A percentile compares a stretch with the other conserved stretches of the same genome.
Conservation (phyloP, 2,329 filamentous ascomycete species). For the Penicillium occitanis region DNA sequence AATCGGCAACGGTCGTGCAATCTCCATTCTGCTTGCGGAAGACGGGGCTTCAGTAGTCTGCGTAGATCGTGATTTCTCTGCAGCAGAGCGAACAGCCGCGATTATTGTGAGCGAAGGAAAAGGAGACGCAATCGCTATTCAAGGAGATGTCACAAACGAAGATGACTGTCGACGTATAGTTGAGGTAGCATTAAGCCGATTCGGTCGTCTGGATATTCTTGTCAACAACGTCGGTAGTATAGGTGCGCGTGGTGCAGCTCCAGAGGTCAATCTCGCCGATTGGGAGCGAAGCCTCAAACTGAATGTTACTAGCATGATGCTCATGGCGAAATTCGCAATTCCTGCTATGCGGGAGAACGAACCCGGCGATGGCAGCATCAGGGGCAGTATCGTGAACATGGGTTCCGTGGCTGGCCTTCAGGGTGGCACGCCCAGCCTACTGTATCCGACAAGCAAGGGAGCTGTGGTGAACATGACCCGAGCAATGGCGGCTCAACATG, state of each 20-base stretch:
- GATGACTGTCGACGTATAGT: neutral
- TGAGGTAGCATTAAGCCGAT: neutral
- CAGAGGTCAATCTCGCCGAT: neutral
- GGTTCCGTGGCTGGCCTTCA: neutral
- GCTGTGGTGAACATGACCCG: constrained; percentile 53
- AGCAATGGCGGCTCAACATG: constrained; percentile 55
- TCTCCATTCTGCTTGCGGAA: neutral
- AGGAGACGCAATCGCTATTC: neutral
- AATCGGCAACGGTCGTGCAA: neutral
- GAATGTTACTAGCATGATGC: neutral
- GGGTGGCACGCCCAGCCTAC: neutral
- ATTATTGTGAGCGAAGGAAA: neutral
- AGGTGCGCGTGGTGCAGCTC: neutral
- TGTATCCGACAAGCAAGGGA: constrained; percentile 38
- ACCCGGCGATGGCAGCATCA: neutral
- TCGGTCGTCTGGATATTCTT: neutral
- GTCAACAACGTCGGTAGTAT: neutral
- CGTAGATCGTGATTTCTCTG: neutral
- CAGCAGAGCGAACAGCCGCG: neutral
- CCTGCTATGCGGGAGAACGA: neutral
- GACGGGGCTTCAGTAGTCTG: neutral
- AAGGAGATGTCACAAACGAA: neutral
- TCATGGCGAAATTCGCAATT: neutral
- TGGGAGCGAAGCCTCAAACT: neutral
- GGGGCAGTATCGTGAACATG: neutral